Evolutionary conservation across 2,329 filamentous ascomycete genomes (phyloP).

Genomic region (Trichoderma koningiopsis): DNA sequence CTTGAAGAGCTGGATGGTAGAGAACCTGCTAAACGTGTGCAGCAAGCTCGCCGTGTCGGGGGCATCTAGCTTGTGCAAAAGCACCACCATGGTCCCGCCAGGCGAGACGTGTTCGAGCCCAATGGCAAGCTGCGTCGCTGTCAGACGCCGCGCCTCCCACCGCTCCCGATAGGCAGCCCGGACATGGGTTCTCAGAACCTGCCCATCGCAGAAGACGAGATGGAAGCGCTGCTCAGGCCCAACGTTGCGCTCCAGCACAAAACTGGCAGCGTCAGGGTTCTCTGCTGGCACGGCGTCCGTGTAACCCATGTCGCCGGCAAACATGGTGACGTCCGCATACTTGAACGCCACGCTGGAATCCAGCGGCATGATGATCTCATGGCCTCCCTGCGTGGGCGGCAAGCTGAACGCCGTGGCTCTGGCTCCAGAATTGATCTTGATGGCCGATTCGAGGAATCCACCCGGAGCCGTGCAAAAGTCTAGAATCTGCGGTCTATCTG

Average conservation of each 20-base stretch:
- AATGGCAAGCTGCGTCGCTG: constrained; percentile 45
- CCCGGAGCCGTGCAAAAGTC: constrained; percentile 61
- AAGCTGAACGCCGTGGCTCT: constrained; percentile 44
- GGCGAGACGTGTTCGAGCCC: constrained; percentile 48
- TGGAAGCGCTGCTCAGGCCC: constrained; percentile 39
- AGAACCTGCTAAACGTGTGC: constrained; percentile 45
- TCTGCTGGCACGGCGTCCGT: constrained; percentile 36
- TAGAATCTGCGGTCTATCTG: constrained; percentile 42
- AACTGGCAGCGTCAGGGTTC: constrained; percentile 34
- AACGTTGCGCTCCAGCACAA: constrained; percentile 36
- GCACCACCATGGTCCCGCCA: constrained; percentile 53
- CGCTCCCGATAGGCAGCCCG: constrained; percentile 38
- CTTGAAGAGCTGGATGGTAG: constrained; percentile 49
- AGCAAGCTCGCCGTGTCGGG: constrained; percentile 44
- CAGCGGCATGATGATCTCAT: constrained; percentile 38
- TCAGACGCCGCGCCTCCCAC: constrained; percentile 43
- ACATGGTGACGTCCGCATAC: constrained; percentile 54
- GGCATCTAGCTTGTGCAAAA: constrained; percentile 52
- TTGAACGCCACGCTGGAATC: constrained; percentile 28
- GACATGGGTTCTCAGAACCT: constrained; percentile 46
- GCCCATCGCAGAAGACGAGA: constrained; percentile 52
- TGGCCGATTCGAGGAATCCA: constrained; percentile 47
- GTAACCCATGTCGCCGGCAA: constrained; percentile 49
- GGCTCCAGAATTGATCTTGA: constrained; percentile 42
- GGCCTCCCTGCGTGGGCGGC: constrained; percentile 44